Conservation (phyloP, 805 yeast genomes). For the Schwanniomyces occidentalis region DNA sequence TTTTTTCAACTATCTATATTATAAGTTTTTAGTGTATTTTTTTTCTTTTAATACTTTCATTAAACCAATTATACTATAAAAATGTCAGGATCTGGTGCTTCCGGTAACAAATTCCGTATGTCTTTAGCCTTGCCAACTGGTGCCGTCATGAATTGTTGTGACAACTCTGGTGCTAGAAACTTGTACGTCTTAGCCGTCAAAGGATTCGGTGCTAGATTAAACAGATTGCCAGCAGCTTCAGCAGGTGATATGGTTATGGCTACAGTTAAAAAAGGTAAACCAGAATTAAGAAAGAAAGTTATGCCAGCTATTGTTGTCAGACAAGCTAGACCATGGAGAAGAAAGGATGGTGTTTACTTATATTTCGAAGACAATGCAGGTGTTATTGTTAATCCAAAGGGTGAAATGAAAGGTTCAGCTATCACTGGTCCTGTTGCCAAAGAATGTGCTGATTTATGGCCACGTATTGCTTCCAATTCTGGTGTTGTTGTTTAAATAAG, state of each 20-base stretch:
- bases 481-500: constrained; percentile 95
- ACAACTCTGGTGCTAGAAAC: constrained; percentile 99
- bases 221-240: constrained; percentile 99
- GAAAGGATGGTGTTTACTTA: constrained; percentile 99
- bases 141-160: constrained; percentile 99
- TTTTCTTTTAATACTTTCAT: constrained; percentile 6
- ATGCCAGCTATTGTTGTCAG: constrained; percentile 99
- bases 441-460: constrained; percentile 99
- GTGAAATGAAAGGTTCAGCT: constrained; percentile 99
- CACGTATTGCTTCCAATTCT: constrained; percentile 99
- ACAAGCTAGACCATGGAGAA: constrained; percentile 99
- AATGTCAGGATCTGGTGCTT: constrained; percentile 94
- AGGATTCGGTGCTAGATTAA: constrained; percentile 99
- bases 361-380: constrained; percentile 99
- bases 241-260: constrained; percentile 99
- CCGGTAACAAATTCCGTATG: constrained; percentile 99
- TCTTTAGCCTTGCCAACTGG: constrained; percentile 99
- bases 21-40: background rate
- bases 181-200: constrained; percentile 97
- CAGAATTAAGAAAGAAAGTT: constrained; percentile 99
- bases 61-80: constrained; percentile 32
- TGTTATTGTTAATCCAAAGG: constrained; percentile 99
- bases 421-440: constrained; percentile 99
- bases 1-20: constrained; percentile 6
- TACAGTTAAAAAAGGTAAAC: constrained; percentile 99